Conservation (phyloP, 2,329 filamentous ascomycete species). For the Cytospora piceicola region DNA sequence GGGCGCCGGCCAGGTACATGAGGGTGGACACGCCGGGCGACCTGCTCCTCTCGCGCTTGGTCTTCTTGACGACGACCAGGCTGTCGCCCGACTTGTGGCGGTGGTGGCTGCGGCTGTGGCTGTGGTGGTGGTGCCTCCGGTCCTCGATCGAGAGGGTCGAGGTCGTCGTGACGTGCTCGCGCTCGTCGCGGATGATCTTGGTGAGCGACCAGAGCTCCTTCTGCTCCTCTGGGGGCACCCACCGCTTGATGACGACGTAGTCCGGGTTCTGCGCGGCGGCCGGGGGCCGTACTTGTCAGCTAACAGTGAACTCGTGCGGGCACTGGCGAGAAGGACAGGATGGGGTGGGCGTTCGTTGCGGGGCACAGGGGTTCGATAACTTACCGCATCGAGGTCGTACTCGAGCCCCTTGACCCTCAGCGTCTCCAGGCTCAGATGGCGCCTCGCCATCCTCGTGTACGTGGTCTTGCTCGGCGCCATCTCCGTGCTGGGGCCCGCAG, state of each 20-base stretch:
- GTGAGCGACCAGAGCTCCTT: slow-evolving; percentile 75
- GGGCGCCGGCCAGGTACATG: slow-evolving; percentile 58
- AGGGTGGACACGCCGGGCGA: slow-evolving; percentile 53
- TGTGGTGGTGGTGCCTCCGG: slow-evolving; percentile 42
- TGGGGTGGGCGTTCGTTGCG: background rate
- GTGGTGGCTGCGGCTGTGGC: slow-evolving; percentile 44
- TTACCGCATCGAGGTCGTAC: slow-evolving; percentile 60
- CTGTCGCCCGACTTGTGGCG: slow-evolving; percentile 45
- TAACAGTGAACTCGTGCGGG: background rate
- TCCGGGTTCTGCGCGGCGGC: slow-evolving; percentile 59
- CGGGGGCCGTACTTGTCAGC: slow-evolving; percentile 30
- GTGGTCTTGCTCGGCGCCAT: slow-evolving; percentile 43
- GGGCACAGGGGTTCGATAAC: slow-evolving; percentile 34
- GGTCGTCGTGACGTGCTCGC: slow-evolving; percentile 42
- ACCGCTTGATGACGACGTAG: slow-evolving; percentile 73
- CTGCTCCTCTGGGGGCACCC: slow-evolving; percentile 73
- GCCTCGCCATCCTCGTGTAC: slow-evolving; percentile 66
- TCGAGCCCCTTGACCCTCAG: slow-evolving; percentile 59
- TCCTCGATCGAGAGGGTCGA: slow-evolving; percentile 49
- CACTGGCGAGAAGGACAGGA: background rate
- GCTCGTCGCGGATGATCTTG: slow-evolving; percentile 62
- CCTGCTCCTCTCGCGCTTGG: slow-evolving; percentile 59
- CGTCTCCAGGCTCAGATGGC: slow-evolving; percentile 66
- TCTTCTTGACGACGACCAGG: slow-evolving; percentile 63
- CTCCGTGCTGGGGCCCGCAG: background rate